Base-by-base conservation (phyloP, 1,284 basidiomycete species). In the Sporisorium sorghi region DNA sequence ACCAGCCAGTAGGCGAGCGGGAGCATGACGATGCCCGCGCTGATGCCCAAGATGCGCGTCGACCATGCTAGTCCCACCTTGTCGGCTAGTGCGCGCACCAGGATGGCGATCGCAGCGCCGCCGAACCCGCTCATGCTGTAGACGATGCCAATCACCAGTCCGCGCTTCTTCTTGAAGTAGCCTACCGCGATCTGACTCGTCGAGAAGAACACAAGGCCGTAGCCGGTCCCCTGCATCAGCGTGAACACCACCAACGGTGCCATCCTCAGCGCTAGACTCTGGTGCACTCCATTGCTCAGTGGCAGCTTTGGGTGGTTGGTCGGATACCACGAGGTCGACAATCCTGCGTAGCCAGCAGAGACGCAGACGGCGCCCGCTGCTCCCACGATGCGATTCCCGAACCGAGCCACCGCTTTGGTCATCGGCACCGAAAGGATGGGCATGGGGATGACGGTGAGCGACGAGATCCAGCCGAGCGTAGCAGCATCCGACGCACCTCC, bases 381-480 rank as follows among this genome's bases (percentile, higher is more conserved):
- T 0, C 66, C 77, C 10, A 78, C 76, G 17, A 35, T 43, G 14
- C 78, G 65, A 10, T 80, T 79, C 1, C 84, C 84, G 19, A 76
- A 70, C 3, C 53, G 47, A n/a, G 72, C 57, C 2, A 85, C 75
- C 5, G 82, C 42, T 42, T 77, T 77, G 15, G 84, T 76, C 62
- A 79, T 80, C 23, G 80, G 65, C 8, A 85, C 78, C 2, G 82
- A 81, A 8, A 85, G 68, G 30, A 82, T 28, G 5, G 84, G 75
- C 28, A 80, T 72, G 9, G 70, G 59, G 3, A 80, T 65, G 2
- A 79, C 55, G 6, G 81, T 73, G n/a, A 84, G 57, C 4, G 78
- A 79, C 8, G 81, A 81, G 40, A 85, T 70, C 65, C 84, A 85
- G 14, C 83, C 80, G 8, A 85, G 76, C 6, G 82, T 84, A 0